Base-by-base conservation (phyloP, 2,329 filamentous ascomycete genomes). In the Neofusicoccum cordaticola region DNA sequence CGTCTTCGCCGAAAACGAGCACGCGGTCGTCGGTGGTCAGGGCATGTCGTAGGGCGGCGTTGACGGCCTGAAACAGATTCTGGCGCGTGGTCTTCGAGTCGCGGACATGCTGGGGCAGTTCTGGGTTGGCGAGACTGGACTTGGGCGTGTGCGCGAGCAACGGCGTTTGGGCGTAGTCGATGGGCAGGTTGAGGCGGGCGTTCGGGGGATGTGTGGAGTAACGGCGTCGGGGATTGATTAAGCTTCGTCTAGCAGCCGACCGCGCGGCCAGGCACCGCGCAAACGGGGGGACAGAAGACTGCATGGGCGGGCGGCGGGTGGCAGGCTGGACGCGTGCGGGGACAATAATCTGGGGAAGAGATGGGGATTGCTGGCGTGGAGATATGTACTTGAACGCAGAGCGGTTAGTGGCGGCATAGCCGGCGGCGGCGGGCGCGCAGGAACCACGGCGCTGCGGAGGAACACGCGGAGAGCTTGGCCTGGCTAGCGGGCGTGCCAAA, bases 61-160 rank as follows among this genome's bases (percentile, higher is more conserved):
- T 98, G 81, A 99, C 88, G 58, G 95, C 90, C 76, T 96, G 92
- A 80, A 95, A 97, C 42, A 97, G 85, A 79, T 98, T 98, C 84
- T 96, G 90, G 69, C 91, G 90, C 11, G 64, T 58, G 48, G 64
- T 65, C n/a, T 65, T 65, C 51, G 88, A 87, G 74, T 87, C 87
- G 68, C 85, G 86, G 35, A 87, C 82, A 37, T 82, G 74, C 45
- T 57, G 56, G 0, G 91, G 83, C 4, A 98, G 86, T 72, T 96
- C 92, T 4, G 86, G 82, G 72, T 89, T 90, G 53, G 83, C 79
- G 17, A 96, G 84, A 7, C 92, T 87, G 1, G 87, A 81, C 69
- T 91, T 88, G 1, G 93, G 84, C 27, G 86, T 90, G 75, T 97
- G 95, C 65, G 92, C 86, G 34, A 99, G 85, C 45, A 98, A 80